Conservation (phyloP, 2,329 filamentous ascomycete genomes). For the Cercospora beticola region DNA sequence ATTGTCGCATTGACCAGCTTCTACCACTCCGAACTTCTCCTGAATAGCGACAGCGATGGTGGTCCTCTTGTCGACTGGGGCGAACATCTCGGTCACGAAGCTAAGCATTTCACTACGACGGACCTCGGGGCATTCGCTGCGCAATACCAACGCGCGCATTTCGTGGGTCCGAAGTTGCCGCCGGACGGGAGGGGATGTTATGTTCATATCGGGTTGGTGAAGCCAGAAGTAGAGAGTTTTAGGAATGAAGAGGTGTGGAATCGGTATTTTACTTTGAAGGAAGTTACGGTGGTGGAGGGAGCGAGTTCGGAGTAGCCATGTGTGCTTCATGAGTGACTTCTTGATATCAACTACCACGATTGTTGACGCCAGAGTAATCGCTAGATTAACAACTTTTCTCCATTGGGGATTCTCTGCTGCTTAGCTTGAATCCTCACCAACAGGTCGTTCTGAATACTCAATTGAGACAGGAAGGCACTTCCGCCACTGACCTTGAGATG, state of each 20-base stretch:
- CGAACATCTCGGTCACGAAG: constrained; percentile 11
- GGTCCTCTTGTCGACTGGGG: constrained; percentile 16
- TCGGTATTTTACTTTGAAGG: constrained; percentile 19
- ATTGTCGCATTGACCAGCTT: constrained; percentile 24
- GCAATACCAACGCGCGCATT: constrained; percentile 23
- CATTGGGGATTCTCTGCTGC: too few relatives aligned
- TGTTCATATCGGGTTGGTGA: constrained; percentile 23
- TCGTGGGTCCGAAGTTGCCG: constrained; percentile 24
- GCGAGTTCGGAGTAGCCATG: not conserved
- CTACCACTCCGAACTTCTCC: constrained; percentile 24
- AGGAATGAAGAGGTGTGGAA: constrained; percentile 17
- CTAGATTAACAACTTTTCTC: not conserved
- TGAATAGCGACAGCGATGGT: not conserved
- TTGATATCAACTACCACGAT: not conserved
- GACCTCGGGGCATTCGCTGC: constrained; percentile 23
- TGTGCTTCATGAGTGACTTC: not conserved
- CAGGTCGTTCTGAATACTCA: too few relatives aligned
- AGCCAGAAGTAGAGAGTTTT: constrained; percentile 21
- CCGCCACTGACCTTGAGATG: not conserved
- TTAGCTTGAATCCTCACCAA: too few relatives aligned
- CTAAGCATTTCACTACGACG: constrained; percentile 25
- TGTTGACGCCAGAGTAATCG: not conserved
- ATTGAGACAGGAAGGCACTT: too few relatives aligned
- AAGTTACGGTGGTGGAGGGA: constrained; percentile 1
- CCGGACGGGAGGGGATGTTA: constrained; percentile 9